phyloP scores from a whole-genome alignment of 805 yeast species.

The Pichia pseudocactophila region DNA sequence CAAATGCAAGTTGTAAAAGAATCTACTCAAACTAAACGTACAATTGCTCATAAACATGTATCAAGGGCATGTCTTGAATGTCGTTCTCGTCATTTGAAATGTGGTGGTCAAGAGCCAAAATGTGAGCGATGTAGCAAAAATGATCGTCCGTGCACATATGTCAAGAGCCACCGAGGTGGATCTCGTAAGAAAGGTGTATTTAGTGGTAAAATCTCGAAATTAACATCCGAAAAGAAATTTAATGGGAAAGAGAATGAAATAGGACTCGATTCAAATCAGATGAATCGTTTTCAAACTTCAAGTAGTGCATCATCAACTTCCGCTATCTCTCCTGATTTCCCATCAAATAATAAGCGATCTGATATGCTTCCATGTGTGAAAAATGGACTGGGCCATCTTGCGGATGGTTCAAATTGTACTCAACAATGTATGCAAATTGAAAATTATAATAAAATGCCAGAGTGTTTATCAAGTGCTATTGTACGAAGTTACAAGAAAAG shows the following conservation, averaged over 20 bases:
- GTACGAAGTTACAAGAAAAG: neutral
- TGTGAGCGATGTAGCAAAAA: conserved; percentile 35
- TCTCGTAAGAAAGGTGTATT: conserved; percentile 40
- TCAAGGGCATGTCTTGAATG: conserved; percentile 45
- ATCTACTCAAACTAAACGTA: neutral
- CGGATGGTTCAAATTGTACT: conserved; percentile 17
- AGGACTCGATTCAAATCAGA: neutral
- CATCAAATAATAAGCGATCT: conserved; percentile 3
- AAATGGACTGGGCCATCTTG: conserved; percentile 16
- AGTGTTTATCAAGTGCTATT: conserved; percentile 20
- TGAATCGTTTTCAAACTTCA: neutral
- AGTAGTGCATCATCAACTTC: neutral
- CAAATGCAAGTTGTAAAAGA: neutral
- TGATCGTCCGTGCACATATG: conserved; percentile 35
- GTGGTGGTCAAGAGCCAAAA: conserved; percentile 39
- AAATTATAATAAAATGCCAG: conserved; percentile 21
- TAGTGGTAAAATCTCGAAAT: conserved; percentile 18
- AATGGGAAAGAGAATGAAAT: neutral
- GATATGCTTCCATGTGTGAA: conserved; percentile 25
- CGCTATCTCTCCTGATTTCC: too few relatives aligned
- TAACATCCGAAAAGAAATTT: neutral
- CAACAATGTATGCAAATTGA: conserved; percentile 23
- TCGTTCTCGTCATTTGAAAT: conserved; percentile 40
- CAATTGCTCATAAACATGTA: conserved; percentile 26
- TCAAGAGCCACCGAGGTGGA: conserved; percentile 46